Evolutionary conservation across 2,329 filamentous ascomycete genomes (phyloP).

Genomic region (Hypoxylon sp.): DNA sequence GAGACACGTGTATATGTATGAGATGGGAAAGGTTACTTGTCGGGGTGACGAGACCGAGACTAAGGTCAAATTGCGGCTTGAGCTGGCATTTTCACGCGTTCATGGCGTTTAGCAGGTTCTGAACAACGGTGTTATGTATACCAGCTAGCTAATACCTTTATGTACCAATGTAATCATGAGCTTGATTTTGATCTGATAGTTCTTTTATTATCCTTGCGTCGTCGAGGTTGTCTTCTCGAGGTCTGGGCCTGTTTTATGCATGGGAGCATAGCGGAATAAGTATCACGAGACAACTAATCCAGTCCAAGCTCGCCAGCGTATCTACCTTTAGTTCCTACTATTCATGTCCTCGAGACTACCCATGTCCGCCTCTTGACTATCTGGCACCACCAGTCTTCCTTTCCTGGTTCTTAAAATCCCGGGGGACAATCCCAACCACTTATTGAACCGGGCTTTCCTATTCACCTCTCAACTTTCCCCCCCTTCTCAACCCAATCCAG

Average conservation of each 20-base stretch:
- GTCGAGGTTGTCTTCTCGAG: neutral
- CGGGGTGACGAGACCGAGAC: conserved; percentile 4
- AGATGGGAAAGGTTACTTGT: neutral
- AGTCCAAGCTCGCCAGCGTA: neutral
- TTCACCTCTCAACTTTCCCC: conserved; percentile 71
- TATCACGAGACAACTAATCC: too few relatives aligned
- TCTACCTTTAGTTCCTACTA: neutral
- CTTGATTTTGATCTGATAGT: conserved; percentile 4
- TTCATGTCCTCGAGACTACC: neutral
- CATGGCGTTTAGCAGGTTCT: conserved; percentile 40
- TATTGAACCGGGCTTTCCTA: neutral
- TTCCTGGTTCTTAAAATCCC: neutral
- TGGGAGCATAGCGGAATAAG: neutral
- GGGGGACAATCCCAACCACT: neutral
- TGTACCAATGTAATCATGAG: conserved; percentile 37
- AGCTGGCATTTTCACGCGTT: conserved; percentile 21
- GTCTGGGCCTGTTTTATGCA: neutral
- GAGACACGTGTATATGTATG: conserved; percentile 5
- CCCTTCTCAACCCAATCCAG: conserved; percentile 85
- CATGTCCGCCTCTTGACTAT: neutral
- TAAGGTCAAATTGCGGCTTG: conserved; percentile 15
- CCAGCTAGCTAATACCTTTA: conserved; percentile 37
- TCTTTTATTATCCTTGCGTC: neutral
- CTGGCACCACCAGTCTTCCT: neutral
- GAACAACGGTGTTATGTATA: conserved; percentile 42